Percentiles rank a stretch among this genome's conserved stretches.
phyloP scores from a whole-genome alignment of 192 early-diverging fungal species.

The Chytriomyces sp. region DNA sequence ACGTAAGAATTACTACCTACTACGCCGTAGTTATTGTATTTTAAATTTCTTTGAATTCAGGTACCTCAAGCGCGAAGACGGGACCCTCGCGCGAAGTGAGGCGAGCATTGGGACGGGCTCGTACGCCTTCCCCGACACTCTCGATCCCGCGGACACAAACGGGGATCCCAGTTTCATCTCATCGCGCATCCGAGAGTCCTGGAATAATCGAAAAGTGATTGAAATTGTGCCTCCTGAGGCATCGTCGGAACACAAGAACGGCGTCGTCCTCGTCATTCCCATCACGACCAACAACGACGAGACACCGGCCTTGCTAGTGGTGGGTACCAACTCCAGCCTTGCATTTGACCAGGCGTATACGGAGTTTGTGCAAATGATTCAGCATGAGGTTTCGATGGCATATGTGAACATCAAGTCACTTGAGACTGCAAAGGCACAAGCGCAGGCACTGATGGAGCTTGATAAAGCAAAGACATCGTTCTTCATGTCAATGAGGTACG shows the following conservation, averaged over 20 bases:
- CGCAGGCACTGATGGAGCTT: constrained; percentile 36
- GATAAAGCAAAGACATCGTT: constrained; percentile 47
- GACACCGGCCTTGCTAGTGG: constrained; percentile 25
- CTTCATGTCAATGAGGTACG: constrained; percentile 37
- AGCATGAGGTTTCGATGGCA: constrained; percentile 20
- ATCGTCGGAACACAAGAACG: neutral
- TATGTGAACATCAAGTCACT: constrained; percentile 5
- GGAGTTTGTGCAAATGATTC: constrained; percentile 19
- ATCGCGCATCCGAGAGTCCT: constrained; percentile 20
- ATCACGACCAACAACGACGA: constrained; percentile 26
- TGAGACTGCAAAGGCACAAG: constrained; percentile 21
- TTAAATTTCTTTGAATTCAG: no score
- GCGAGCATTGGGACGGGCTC: no score
- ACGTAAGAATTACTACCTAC: neutral
- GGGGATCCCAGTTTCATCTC: neutral
- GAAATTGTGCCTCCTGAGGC: neutral
- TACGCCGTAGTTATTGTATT: no score
- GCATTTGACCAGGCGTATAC: constrained; percentile 28
- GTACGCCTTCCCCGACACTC: constrained; percentile 20
- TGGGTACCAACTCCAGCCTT: constrained; percentile 25
- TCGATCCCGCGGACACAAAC: neutral
- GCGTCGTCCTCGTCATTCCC: constrained; percentile 23
- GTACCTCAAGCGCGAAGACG: no score
- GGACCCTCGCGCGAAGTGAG: no score
- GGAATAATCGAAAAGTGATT: constrained; percentile 15